Percentiles rank a stretch among this genome's conserved stretches.
Evolutionary conservation across 1,284 basidiomycete genomes (phyloP).

Genomic region (Schizophyllum amplum): DNA sequence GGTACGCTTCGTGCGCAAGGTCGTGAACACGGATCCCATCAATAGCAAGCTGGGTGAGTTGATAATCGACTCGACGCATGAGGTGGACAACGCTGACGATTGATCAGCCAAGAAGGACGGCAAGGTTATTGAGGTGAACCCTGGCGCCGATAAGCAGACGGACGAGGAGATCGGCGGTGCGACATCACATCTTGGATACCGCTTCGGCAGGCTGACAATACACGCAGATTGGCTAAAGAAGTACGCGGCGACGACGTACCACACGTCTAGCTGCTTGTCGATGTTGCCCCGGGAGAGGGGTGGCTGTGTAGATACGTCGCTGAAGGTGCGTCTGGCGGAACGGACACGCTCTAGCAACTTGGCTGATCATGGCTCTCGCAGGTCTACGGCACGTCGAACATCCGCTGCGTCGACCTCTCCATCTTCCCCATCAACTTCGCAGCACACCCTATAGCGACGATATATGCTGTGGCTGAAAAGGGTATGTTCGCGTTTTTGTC

Average conservation of each 20-base stretch:
- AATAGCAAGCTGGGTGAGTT: slow-evolving; percentile 28
- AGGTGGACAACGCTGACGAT: too few species aligned
- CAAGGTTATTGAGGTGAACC: slow-evolving; percentile 23
- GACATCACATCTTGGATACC: slow-evolving; percentile 3
- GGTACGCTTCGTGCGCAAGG: slow-evolving; percentile 37
- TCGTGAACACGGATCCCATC: slow-evolving; percentile 35
- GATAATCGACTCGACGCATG: too few species aligned
- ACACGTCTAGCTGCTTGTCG: slow-evolving; percentile 31
- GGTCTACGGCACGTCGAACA: slow-evolving; percentile 37
- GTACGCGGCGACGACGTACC: slow-evolving; percentile 20
- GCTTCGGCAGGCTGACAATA: background rate
- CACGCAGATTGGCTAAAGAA: slow-evolving; percentile 22
- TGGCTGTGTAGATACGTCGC: slow-evolving; percentile 35
- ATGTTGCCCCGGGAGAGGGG: slow-evolving; percentile 54
- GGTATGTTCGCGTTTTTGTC: background rate
- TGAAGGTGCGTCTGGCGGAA: slow-evolving; percentile 26
- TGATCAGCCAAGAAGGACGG: slow-evolving; percentile 12
- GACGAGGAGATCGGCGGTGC: slow-evolving; percentile 20
- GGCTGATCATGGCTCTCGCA: too few species aligned
- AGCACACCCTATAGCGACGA: slow-evolving; percentile 20
- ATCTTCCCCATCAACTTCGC: slow-evolving; percentile 29
- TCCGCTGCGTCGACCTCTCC: slow-evolving; percentile 34
- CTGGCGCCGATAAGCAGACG: slow-evolving; percentile 25
- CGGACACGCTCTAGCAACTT: too few species aligned
- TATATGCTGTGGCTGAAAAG: background rate